phyloP scores from a whole-genome alignment of 2,329 filamentous ascomycete genomes.

The Arthroderma sp. region DNA sequence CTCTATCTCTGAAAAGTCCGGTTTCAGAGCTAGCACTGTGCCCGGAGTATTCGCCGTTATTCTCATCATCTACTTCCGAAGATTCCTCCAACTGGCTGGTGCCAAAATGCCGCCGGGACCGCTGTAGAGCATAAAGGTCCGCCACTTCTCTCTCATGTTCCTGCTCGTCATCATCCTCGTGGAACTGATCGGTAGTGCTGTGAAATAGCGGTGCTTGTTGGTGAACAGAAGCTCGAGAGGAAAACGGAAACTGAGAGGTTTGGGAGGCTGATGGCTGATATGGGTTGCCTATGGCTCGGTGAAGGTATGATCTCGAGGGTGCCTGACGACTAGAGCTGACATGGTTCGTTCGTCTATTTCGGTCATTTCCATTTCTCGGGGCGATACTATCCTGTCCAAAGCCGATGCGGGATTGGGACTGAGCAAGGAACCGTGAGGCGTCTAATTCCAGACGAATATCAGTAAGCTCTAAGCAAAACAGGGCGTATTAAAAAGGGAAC shows the following conservation, averaged over 20 bases:
- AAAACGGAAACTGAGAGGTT: constrained; percentile 63
- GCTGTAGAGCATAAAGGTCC: constrained; percentile 85
- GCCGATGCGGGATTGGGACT: constrained; percentile 84
- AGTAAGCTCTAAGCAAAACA: background rate
- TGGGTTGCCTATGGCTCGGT: constrained; percentile 53
- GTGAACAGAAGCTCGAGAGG: constrained; percentile 59
- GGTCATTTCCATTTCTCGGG: constrained; percentile 33
- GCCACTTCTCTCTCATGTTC: constrained; percentile 82
- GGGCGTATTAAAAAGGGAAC: background rate
- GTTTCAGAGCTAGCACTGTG: constrained; percentile 40
- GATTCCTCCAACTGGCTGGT: constrained; percentile 74
- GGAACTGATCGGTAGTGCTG: constrained; percentile 77
- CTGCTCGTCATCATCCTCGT: constrained; percentile 84
- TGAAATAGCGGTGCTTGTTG: constrained; percentile 81
- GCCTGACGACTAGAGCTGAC: constrained; percentile 34
- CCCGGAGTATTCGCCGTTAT: constrained; percentile 4
- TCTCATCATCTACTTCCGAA: constrained; percentile 63
- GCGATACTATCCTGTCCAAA: constrained; percentile 47
- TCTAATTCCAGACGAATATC: constrained; percentile 40
- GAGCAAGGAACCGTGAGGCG: constrained; percentile 89
- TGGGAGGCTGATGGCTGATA: constrained; percentile 63
- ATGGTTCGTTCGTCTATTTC: constrained; percentile 32
- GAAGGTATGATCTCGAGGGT: constrained; percentile 37
- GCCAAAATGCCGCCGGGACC: constrained; percentile 77
- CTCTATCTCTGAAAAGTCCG: constrained; percentile 32